Percentiles rank a stretch among this genome's conserved stretches.
Evolutionary conservation across 371 early-diverging fungal species (phyloP).

Genomic region (Haplosporangium sp.): DNA sequence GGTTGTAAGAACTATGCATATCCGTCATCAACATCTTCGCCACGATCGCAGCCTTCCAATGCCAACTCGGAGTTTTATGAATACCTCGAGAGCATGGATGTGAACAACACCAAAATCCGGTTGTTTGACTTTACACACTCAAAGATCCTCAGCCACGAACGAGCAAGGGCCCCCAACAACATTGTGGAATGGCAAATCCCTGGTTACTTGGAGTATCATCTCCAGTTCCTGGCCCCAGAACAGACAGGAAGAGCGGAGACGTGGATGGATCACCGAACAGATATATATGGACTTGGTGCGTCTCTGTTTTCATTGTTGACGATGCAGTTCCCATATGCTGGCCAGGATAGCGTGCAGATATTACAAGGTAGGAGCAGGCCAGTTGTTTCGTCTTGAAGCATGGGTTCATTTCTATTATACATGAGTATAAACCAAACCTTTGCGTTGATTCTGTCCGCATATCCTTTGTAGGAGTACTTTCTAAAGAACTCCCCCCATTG

Average conservation of each 20-base stretch:
- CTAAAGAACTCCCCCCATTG: conserved; percentile 60
- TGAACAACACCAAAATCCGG: conserved; percentile 45
- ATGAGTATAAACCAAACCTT: too few species aligned
- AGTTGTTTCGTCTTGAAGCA: background rate
- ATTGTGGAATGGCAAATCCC: conserved; percentile 53
- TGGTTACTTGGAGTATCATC: conserved; percentile 49
- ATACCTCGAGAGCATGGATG: conserved; percentile 25
- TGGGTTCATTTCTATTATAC: background rate
- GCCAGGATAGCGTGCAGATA: conserved; percentile 68
- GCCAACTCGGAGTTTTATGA: conserved; percentile 10
- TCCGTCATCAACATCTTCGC: background rate
- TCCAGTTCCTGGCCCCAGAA: conserved; percentile 64
- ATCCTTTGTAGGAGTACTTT: conserved; percentile 54
- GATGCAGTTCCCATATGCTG: conserved; percentile 61
- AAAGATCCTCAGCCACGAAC: conserved; percentile 51
- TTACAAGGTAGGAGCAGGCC: conserved; percentile 53
- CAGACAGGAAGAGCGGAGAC: conserved; percentile 71
- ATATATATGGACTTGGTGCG: conserved; percentile 68
- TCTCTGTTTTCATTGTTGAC: conserved; percentile 63
- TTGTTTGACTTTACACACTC: conserved; percentile 52
- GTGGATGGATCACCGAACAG: conserved; percentile 70
- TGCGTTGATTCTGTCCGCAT: background rate
- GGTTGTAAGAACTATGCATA: background rate
- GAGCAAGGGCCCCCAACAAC: conserved; percentile 52
- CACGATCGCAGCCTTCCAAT: conserved; percentile 5